These are phyloP conservation scores for Sarocladium strictum DNA, from an alignment of 2,329 filamentous ascomycete species.

Conservation along the genomic window DNA sequence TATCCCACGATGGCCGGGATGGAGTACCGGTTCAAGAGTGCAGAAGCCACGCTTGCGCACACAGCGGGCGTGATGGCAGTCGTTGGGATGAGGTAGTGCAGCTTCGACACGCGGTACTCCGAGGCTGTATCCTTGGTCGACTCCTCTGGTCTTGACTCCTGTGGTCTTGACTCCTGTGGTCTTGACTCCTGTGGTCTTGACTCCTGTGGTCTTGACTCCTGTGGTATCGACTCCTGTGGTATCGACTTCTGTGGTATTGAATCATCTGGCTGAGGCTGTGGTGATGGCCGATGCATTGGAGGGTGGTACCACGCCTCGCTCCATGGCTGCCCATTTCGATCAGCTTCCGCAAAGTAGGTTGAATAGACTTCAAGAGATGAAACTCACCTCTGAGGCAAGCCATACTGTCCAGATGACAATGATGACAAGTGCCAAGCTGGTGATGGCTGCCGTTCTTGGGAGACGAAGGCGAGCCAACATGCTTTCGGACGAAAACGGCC, in stretches of 20 bases:
- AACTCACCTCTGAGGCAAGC: not conserved
- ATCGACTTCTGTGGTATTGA: not conserved
- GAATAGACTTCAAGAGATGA: not conserved
- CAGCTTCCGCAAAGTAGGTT: not conserved
- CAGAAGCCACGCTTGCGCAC: conserved; percentile 16
- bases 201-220: not conserved
- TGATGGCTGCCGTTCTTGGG: not conserved
- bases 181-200: not conserved
- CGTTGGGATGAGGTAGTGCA: conserved; percentile 18
- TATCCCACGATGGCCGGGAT: conserved; percentile 17
- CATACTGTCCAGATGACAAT: not conserved
- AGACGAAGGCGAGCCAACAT: not conserved
- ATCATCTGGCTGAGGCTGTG: not conserved
- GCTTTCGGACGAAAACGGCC: not conserved
- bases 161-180: not conserved
- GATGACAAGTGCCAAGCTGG: not conserved
- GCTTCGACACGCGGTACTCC: conserved; percentile 1
- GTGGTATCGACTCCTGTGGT: too few relatives aligned
- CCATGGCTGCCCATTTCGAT: not conserved
- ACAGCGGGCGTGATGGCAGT: conserved; percentile 12
- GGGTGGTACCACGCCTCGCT: not conserved
- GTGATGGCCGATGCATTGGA: not conserved
- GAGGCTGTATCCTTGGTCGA: not conserved
- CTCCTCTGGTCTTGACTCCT: not conserved
- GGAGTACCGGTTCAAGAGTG: conserved; percentile 18